Evolutionary conservation across 108 stramenopile genomes (phyloP), one percentile per base, ranked within the genome.

Genomic region (Cylindrotheca fusiformis): DNA sequence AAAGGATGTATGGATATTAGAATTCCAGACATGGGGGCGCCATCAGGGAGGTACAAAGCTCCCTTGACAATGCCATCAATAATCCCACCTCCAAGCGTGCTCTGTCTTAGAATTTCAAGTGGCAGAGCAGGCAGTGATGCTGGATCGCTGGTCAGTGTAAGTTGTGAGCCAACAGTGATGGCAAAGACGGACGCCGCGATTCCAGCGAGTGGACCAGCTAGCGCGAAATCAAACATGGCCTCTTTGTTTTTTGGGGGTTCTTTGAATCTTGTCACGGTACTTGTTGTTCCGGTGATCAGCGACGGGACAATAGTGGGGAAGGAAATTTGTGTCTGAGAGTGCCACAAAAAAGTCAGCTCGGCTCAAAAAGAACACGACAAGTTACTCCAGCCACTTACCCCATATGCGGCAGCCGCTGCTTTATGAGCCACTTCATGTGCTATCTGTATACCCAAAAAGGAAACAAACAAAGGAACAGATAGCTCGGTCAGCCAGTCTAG

Each of bases 281-380:
- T 81, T 10, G 87, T 86, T 2, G 86, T 62, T 0, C 93, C 93
- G 24, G 86, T 87, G 6, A 85, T 72, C 8, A 91, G 50, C 12
- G 87, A 89, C 17, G 93, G 93, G 10, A 94, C 87, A 32, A 91
- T 68, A 4, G 89, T 87, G 19, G 93, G 93, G 21, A 85, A 27
- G 3, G 87, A 68, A 53, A 66, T 68, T 77, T 77, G 72, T 20
- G 55, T 32, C 56, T 60, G 64, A 17, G 1, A 49, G 2, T 24
- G 55, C n/a, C 30, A 28, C 19, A 28, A 56, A n/a, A n/a, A n/a
- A n/a, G n/a, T n/a, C n/a, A n/a, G n/a, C n/a, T n/a, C n/a, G n/a
- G n/a, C n/a, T n/a, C n/a, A n/a, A n/a, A n/a, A n/a, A n/a, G n/a
- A n/a, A 22, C n/a, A 10, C 51, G 20, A 10, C 20, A 52, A 10